Base-by-base conservation (phyloP, 2,329 filamentous ascomycete genomes). In the Aspergillus awamori region DNA sequence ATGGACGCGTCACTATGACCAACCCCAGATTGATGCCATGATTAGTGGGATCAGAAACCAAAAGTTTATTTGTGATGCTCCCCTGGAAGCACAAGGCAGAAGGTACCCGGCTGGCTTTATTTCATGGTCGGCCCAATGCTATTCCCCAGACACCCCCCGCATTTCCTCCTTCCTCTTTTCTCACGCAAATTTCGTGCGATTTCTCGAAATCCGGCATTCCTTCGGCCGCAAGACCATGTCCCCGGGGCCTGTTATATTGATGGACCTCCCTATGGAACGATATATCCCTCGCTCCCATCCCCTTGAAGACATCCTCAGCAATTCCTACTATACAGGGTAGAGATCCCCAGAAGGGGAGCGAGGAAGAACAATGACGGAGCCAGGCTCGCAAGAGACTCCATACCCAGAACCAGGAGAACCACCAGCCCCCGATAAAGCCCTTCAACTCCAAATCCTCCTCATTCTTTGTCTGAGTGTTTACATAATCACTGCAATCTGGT, bases 71-170 rank as follows among this genome's bases (percentile, higher is more conserved):
- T 24, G 15, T 5, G 22, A 24, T 30, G 15, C 8, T 49, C 45
- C 45, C 45, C 45, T 49, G 45, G 45, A 17, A 26, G 45, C 45
- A 49, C 5, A 15, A 24, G 22, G 24, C 26, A 49, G 24, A 49
- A 49, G 45, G 45, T 49, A 49, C 45, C 45, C 45, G 22, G 24
- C 45, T 49, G 45, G 20, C 24, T 28, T 26, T 49, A 49, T 49
- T 49, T 22, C 45, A 13, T 49, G 45, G 45, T 49, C 24, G 45
- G 45, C 24, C 45, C 45, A 49, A 26, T 36, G 33, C 33, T 36
- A 11, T 15, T 13, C 11, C 22, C 15, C 45, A 24, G 45, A 48
- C 13, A 2, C 8, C 17, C 20, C 45, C 45, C 39, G 39, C 39
- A 43, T 43, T 20, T n/a, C 45, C 24, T 48, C 22, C 1, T 24